These are phyloP conservation scores for Drechslera avenae DNA, from an alignment of 2,329 filamentous ascomycete species.

Conservation along the genomic window DNA sequence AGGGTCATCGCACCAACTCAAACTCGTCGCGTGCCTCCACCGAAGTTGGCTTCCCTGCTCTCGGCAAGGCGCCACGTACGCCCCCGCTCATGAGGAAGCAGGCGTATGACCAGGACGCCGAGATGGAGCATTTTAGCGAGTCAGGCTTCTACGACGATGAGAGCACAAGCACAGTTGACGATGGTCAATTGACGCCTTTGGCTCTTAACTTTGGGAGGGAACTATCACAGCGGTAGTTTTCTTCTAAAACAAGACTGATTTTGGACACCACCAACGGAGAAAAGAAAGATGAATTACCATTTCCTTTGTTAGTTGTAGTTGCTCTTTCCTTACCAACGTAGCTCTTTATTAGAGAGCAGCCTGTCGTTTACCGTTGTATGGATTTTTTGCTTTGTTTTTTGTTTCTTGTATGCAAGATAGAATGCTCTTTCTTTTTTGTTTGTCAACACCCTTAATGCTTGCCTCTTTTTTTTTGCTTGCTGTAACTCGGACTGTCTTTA, in stretches of 20 bases:
- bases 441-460: slow-evolving; percentile 4
- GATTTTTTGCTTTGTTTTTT: neutral
- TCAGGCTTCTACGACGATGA: slow-evolving; percentile 57
- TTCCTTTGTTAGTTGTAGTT: slow-evolving; percentile 15
- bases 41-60: slow-evolving; percentile 39
- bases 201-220: slow-evolving; percentile 43
- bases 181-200: slow-evolving; percentile 44
- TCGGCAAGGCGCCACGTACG: slow-evolving; percentile 49
- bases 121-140: slow-evolving; percentile 55
- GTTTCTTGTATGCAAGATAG: neutral
- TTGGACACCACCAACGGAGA: neutral
- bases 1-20: slow-evolving; percentile 35
- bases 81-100: slow-evolving; percentile 62
- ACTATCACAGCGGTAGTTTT: slow-evolving; percentile 17
- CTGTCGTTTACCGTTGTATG: slow-evolving; percentile 1
- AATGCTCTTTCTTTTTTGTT: neutral
- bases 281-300: slow-evolving; percentile 1
- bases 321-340: neutral
- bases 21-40: slow-evolving; percentile 36
- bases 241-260: neutral
- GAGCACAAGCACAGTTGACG: slow-evolving; percentile 52
- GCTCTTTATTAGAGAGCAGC: slow-evolving; percentile 3
- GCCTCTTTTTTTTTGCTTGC: neutral
- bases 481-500: neutral
- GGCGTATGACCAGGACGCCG: slow-evolving; percentile 65